These are phyloP conservation scores for Penicillium argentinense DNA, from an alignment of 495 filamentous ascomycete species.

Conservation along the genomic window DNA sequence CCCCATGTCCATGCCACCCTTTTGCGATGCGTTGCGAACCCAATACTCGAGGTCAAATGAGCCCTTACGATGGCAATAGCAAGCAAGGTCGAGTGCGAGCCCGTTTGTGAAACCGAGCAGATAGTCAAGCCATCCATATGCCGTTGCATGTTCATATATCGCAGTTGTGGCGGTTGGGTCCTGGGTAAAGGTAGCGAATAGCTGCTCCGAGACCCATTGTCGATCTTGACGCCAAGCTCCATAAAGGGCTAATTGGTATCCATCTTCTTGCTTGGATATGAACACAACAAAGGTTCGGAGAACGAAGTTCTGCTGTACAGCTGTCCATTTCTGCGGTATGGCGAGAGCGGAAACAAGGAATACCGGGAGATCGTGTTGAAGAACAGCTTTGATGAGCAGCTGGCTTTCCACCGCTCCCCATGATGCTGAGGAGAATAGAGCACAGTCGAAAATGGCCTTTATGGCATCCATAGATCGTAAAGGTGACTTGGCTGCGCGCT, in stretches of 20 bases:
- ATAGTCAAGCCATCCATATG: slow-evolving; percentile 79
- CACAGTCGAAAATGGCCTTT: slow-evolving; percentile 75
- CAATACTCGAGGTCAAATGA: slow-evolving; percentile 79
- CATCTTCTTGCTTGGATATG: slow-evolving; percentile 60
- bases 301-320: slow-evolving; percentile 61
- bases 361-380: slow-evolving; percentile 56
- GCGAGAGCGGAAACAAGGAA: slow-evolving; percentile 79
- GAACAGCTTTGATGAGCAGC: slow-evolving; percentile 50
- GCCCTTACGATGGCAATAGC: slow-evolving; percentile 80
- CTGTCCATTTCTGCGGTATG: slow-evolving; percentile 64
- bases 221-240: slow-evolving; percentile 87
- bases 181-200: slow-evolving; percentile 75
- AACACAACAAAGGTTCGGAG: slow-evolving; percentile 61
- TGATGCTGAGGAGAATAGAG: slow-evolving; percentile 62
- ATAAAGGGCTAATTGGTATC: slow-evolving; percentile 81
- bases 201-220: slow-evolving; percentile 72
- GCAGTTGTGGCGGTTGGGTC: slow-evolving; percentile 72
- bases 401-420: slow-evolving; percentile 67
- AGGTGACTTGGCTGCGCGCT: slow-evolving; percentile 76
- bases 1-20: slow-evolving; percentile 59
- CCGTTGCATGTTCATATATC: slow-evolving; percentile 79
- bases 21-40: slow-evolving; percentile 65
- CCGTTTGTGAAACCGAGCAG: slow-evolving; percentile 71
- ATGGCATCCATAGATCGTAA: slow-evolving; percentile 86
- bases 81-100: slow-evolving; percentile 85